Conservation (phyloP, 148 eudicot genomes). For the Silene conica region DNA sequence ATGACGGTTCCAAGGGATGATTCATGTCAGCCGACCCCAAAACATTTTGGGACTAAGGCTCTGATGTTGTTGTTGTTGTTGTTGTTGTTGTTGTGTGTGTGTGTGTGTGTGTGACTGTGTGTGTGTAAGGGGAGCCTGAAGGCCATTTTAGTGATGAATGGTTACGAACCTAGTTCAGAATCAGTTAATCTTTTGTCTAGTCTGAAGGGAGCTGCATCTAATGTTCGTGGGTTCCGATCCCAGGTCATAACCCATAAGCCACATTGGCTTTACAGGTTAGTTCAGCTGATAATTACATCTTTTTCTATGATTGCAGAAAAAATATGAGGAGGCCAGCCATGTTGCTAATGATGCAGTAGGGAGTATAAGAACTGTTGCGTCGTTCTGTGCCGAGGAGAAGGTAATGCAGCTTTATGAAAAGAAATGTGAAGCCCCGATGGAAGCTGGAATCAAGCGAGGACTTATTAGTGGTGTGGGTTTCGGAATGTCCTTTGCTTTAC, state of each 20-base stretch:
- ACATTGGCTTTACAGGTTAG: background rate
- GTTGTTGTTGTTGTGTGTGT: background rate
- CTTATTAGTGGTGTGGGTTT: constrained; percentile 12
- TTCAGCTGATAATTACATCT: background rate
- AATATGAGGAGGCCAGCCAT: constrained; percentile 13
- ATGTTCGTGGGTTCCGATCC: background rate
- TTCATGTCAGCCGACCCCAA: too few relatives aligned
- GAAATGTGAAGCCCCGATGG: constrained; percentile 17
- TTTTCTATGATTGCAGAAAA: background rate
- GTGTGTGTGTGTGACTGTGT: background rate
- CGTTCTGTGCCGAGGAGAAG: constrained; percentile 19
- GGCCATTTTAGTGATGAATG: background rate
- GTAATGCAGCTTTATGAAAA: constrained; percentile 16
- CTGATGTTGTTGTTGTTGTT: background rate
- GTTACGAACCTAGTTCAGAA: background rate
- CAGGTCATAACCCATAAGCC: background rate
- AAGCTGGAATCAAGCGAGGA: constrained; percentile 15
- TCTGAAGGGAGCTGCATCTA: background rate
- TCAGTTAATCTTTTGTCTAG: too few relatives aligned
- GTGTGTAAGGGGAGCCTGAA: background rate
- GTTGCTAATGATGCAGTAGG: constrained; percentile 19
- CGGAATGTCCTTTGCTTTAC: background rate
- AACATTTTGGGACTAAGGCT: too few relatives aligned
- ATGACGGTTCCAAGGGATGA: too few relatives aligned
- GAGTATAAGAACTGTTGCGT: constrained; percentile 16